Conservation (phyloP, 306 rosid genomes). For the Cicer arietinum region DNA sequence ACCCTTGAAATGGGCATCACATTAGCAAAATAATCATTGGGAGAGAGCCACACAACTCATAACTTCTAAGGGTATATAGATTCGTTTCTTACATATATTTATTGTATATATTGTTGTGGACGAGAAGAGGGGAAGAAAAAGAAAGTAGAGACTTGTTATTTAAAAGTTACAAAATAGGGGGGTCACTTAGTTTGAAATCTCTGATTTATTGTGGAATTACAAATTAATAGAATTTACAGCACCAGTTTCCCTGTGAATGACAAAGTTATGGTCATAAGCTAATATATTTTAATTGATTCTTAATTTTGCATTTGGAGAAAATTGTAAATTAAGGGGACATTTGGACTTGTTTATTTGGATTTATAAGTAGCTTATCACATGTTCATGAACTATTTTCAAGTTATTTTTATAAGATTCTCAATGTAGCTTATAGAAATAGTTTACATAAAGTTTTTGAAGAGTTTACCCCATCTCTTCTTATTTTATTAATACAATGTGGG, state of each 20-base stretch:
- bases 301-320: not conserved
- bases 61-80: conserved; percentile 13
- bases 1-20: conserved; percentile 36
- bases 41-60: conserved; percentile 2
- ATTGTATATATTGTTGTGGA: conserved; percentile 33
- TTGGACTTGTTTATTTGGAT: not conserved
- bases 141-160: conserved; percentile 34
- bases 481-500: not conserved
- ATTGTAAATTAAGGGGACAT: not conserved
- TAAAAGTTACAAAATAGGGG: conserved; percentile 14
- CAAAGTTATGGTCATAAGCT: conserved; percentile 23
- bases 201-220: conserved; percentile 38
- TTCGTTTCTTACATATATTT: conserved; percentile 32
- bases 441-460: not conserved
- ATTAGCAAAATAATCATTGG: not conserved
- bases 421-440: not conserved
- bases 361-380: not conserved
- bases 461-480: not conserved
- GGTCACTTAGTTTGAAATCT: conserved; percentile 33
- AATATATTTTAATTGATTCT: conserved; percentile 10
- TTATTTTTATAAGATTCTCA: not conserved
- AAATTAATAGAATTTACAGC: conserved; percentile 31
- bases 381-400: not conserved
- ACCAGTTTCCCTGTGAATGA: conserved; percentile 1
- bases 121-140: not conserved